Percentiles rank a stretch among this genome's conserved stretches.
These are phyloP conservation scores for Candolleomyces aberdarensis DNA, from an alignment of 768 basidiomycete genomes.

Conservation along the genomic window DNA sequence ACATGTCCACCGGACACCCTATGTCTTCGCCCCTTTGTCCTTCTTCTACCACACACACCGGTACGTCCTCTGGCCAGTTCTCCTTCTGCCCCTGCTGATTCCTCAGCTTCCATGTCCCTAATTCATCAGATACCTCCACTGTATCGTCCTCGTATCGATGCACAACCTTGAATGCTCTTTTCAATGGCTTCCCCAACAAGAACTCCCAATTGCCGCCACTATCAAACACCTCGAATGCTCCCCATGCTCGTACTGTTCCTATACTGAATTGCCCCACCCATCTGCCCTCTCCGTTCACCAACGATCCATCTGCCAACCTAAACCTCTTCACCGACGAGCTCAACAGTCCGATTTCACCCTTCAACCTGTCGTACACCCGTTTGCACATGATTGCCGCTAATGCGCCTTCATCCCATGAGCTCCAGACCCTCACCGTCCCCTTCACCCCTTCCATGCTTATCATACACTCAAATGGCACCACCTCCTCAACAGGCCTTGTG, in stretches of 20 bases:
- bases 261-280: neutral
- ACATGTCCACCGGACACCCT: neutral
- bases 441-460: neutral
- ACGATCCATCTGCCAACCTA: neutral
- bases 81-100: neutral
- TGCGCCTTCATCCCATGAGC: neutral
- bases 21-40: neutral
- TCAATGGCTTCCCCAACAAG: conserved; percentile 22
- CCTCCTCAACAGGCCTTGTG: neutral
- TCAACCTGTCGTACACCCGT: neutral
- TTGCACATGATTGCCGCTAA: neutral
- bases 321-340: neutral
- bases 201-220: conserved; percentile 24
- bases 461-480: neutral
- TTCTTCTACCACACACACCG: neutral
- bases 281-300: neutral
- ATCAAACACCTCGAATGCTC: conserved; percentile 17
- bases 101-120: neutral
- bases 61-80: neutral
- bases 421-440: neutral
- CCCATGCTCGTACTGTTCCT: neutral
- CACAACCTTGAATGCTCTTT: conserved; percentile 15
- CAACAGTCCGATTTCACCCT: neutral
- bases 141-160: conserved; percentile 20
- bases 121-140: conserved; percentile 1